A percentile compares a stretch with the other conserved stretches of the same genome.
phyloP scores from a whole-genome alignment of 176 grass and related monocot species.

The Carex littledalei region DNA sequence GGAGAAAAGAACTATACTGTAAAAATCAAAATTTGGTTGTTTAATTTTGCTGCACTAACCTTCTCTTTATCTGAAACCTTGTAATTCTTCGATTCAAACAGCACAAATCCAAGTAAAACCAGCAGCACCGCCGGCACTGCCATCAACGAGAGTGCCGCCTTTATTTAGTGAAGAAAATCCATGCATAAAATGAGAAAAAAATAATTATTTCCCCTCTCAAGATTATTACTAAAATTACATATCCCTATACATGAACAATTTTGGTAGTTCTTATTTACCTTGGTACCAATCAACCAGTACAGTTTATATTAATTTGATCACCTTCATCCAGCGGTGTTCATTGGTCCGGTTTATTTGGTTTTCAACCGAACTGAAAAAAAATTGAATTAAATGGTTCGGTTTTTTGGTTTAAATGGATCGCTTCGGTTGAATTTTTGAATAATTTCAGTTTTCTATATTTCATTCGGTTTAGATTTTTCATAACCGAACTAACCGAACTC shows the following conservation, averaged over 20 bases:
- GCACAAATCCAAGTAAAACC: slow-evolving; percentile 62
- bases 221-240: neutral
- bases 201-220: neutral
- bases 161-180: neutral
- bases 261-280: neutral
- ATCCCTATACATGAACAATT: neutral
- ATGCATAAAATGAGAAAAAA: neutral
- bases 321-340: too few species aligned
- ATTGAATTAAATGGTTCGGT: too few species aligned
- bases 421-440: too few species aligned
- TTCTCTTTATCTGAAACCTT: slow-evolving; percentile 50
- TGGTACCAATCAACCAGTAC: neutral
- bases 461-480: too few species aligned
- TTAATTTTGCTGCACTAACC: slow-evolving; percentile 33
- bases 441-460: too few species aligned
- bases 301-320: neutral
- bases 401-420: too few species aligned
- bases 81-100: slow-evolving; percentile 56
- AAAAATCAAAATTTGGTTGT: neutral
- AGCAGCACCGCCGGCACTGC: slow-evolving; percentile 46
- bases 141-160: slow-evolving; percentile 75
- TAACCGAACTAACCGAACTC: too few species aligned
- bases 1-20: too few species aligned
- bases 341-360: too few species aligned
- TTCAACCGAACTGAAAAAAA: too few species aligned